Base-by-base conservation (phyloP, 2,329 filamentous ascomycete genomes). In the Clarireedia monteithiana region DNA sequence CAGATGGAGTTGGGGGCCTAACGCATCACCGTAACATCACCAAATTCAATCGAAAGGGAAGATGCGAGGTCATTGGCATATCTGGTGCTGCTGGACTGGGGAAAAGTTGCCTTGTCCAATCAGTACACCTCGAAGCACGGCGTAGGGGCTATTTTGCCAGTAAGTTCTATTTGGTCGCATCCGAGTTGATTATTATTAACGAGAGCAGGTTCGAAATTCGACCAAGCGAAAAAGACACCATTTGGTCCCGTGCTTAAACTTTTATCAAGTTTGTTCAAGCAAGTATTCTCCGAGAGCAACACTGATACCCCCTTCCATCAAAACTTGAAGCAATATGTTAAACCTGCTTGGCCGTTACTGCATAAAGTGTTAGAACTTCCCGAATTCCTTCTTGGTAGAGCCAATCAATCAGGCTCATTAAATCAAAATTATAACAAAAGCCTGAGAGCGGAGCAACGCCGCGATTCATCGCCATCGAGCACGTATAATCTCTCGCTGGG, bases 281-380 rank as follows among this genome's bases (percentile, higher is more conserved):
- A 86, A 66, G 80, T 85, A 2, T 86, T 82, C 75, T 83, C 82
- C 1, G 83, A 86, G 66, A 77, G 78, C 40, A 82, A 85, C 62
- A 85, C 83, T 0, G 80, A 85, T 44, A 85, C 83, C 0, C 72
- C 76, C 2, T 84, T 86, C 55, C 83, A 86, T 59, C 78, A 81
- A 62, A 71, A 76, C 1, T 67, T 86, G 36, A 84, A 82, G 68
- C 76, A 83, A 51, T 84, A 83, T 59, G 77, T 85, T 46, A 77
- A 77, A 26, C 83, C 83, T 1, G 76, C 83, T 14, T 86, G 83
- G 83, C 80, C 81, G 6, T 79, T 79, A 72, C 72, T 86, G 56
- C 82, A 85, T 63, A 78, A 78, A 59, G 70, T 82, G 2, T 74
- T 86, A 5, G 81, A 79, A 2, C 73, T 86, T 30, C 83, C 83